Base-by-base conservation (phyloP, 192 early-diverging fungal species). In the Entomortierella parvispora region DNA sequence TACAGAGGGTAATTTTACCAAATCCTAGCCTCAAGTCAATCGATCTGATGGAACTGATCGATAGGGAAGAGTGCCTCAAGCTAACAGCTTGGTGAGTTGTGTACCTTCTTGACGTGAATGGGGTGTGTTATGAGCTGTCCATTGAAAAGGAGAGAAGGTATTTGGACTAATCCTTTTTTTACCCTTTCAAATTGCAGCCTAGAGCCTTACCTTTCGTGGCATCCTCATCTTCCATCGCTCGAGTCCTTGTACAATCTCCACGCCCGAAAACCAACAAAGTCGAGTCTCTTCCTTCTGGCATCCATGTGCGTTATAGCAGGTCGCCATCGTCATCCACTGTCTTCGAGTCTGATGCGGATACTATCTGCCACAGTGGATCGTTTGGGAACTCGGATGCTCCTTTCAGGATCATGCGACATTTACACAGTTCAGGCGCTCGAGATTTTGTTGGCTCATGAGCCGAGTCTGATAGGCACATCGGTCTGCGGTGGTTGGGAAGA, bases 371-470 rank as follows among this genome's bases (percentile, higher is more conserved):
- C 33, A 29, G 68, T 70, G 11, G 68, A 70, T 29, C 51, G 59
- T 23, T 23, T 70, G 22, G 68, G 59, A 37, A 53, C 59, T 4
- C 68, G 62, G 23, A n/a, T 57, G 32, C 34, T 70, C 17, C 52
- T 62, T 23, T 70, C 68, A 20, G 42, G 50, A 1, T 62, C 28
- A 5, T 29, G 53, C 20, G 45, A 70, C 37, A 46, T 62, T 29
- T 37, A 20, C 11, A 31, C 46, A 49, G 60, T 62, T 11, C 68
- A 70, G 25, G 68, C 68, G 29, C 51, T 70, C 31, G 68, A 70
- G 28, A n/a, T 70, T 11, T 53, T 70, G n/a, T 40, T 70, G 10
- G 68, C 68, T 1, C 68, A 70, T 32, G 68, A 70, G 5, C 68
- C 68, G 23, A 62, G 68, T 20, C 22, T 70, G 22, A 44, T 70